Evolutionary conservation across 2,329 filamentous ascomycete species (phyloP), one percentile per base, ranked within the genome.

Genomic region (Dryadomyces quercivorus): DNA sequence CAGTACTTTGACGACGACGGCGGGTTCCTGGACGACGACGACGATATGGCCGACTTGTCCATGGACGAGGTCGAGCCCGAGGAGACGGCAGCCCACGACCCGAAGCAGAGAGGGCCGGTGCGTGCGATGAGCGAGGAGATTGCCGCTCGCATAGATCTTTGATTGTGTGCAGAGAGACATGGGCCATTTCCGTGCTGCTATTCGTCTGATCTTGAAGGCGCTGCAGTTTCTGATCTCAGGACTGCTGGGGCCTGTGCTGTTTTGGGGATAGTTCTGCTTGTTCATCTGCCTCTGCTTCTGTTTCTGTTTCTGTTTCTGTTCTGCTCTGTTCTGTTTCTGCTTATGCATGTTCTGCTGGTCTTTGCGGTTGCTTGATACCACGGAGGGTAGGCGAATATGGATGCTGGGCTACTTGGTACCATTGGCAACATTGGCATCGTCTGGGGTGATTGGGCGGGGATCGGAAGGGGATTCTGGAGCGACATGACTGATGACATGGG

Each of bases 121-220:
- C 72, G 80, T 44, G 75, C 76, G 34, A 74, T 82, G 65, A 84
- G 80, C 60, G 81, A 84, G 65, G 81, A 85, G 58, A 73, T 84
- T 49, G 80, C 78, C 34, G 74, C 74, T 4, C 71, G 73, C 20
- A 84, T 85, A 79, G 81, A 84, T 62, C 76, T 84, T 60, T 81
- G 36, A 40, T 40, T 40, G 9, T 16, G 36, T 40, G 10, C 10
- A 40, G 16, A 18, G 42, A 44, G n/a, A n/a, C n/a, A n/a, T n/a
- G n/a, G n/a, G n/a, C n/a, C n/a, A n/a, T n/a, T n/a, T n/a, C n/a
- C n/a, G 4, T 31, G 4, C 26, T 31, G 26, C 26, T 31, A 31
- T 31, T 31, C 26, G 26, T 31, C 26, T 31, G 26, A 31, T 31
- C 8, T 31, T 31, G 26, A 31, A 31, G 8, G 26, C 8, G 26